phyloP scores from a whole-genome alignment of 495 filamentous ascomycete genomes.

The Penicillium antarcticum region DNA sequence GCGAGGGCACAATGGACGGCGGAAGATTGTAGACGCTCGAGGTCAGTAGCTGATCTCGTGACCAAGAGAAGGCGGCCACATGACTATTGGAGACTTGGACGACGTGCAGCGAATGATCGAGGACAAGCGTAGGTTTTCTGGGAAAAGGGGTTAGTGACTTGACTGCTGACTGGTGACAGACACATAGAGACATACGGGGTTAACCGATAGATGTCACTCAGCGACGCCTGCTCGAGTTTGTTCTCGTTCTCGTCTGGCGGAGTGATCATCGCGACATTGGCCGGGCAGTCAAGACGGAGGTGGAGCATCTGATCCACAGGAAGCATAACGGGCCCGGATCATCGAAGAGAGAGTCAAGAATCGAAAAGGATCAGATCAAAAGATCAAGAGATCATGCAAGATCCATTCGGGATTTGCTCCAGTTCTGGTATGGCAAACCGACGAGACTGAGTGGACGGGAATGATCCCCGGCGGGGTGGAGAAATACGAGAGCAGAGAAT shows the following conservation, averaged over 20 bases:
- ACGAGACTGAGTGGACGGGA: slow-evolving; percentile 8
- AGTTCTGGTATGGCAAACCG: neutral
- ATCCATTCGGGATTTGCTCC: neutral
- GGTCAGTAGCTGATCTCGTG: slow-evolving; percentile 38
- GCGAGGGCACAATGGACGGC: slow-evolving; percentile 31
- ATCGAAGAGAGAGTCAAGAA: neutral
- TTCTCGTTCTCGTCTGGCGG: slow-evolving; percentile 19
- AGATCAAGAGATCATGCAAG: neutral
- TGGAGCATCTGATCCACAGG: slow-evolving; percentile 26
- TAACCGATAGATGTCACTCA: slow-evolving; percentile 42
- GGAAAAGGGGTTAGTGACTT: neutral
- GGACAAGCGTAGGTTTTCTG: slow-evolving; percentile 42
- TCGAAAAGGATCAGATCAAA: neutral
- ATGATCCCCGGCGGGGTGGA: neutral
- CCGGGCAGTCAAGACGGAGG: slow-evolving; percentile 17
- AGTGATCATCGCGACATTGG: slow-evolving; percentile 16
- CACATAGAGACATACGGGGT: slow-evolving; percentile 38
- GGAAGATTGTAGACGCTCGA: slow-evolving; percentile 39
- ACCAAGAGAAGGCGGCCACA: slow-evolving; percentile 30
- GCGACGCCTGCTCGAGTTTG: slow-evolving; percentile 3
- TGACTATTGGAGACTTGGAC: slow-evolving; percentile 50
- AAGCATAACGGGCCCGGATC: slow-evolving; percentile 13
- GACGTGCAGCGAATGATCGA: slow-evolving; percentile 45
- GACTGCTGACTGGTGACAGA: too few species aligned
- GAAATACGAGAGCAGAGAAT: neutral